Conservation (phyloP, 306 rosid species). For the Lathyrus sativus region DNA sequence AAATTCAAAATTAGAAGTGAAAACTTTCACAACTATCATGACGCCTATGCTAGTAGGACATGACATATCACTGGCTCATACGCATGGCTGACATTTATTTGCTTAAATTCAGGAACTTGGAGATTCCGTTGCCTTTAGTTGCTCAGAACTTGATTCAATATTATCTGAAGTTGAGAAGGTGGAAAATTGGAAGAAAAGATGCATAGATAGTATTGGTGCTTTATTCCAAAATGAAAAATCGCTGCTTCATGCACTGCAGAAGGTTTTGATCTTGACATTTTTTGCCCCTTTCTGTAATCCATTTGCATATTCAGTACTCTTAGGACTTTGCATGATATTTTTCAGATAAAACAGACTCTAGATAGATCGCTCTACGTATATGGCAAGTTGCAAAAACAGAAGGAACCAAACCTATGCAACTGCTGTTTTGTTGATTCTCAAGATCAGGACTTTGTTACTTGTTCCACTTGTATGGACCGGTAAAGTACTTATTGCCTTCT, state of each 20-base stretch:
- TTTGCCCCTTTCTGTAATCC: constrained; percentile 15
- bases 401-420: constrained; percentile 47
- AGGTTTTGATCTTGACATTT: constrained; percentile 56
- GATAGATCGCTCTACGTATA: constrained; percentile 66
- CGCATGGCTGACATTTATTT: constrained; percentile 34
- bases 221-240: constrained; percentile 52
- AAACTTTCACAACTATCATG: constrained; percentile 25
- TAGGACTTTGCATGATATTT: constrained; percentile 29
- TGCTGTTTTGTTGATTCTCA: constrained; percentile 54
- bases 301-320: constrained; percentile 23
- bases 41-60: constrained; percentile 26
- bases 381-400: constrained; percentile 44
- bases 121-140: constrained; percentile 60
- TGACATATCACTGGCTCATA: constrained; percentile 29
- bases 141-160: constrained; percentile 67
- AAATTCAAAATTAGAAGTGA: constrained; percentile 20
- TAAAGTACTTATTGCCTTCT: constrained; percentile 49
- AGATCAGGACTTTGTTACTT: constrained; percentile 58
- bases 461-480: constrained; percentile 81
- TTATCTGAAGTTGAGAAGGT: constrained; percentile 79
- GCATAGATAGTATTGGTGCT: constrained; percentile 50
- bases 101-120: constrained; percentile 69
- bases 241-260: constrained; percentile 56
- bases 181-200: constrained; percentile 77
- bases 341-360: constrained; percentile 66